Conservation (phyloP, 306 rosid genomes). For the Bauhinia variegata region DNA sequence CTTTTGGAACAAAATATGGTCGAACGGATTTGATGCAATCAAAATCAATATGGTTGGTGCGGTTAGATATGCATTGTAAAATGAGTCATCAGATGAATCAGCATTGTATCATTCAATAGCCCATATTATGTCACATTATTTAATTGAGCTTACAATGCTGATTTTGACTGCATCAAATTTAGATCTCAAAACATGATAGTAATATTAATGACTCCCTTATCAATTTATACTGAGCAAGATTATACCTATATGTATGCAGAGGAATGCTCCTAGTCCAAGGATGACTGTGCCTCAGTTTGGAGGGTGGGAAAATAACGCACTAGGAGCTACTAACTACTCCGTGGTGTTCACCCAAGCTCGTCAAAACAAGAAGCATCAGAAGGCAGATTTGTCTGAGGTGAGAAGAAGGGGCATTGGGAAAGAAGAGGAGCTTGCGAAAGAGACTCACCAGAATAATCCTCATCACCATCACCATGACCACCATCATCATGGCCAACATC, state of each 20-base stretch:
- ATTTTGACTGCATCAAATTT: too few species aligned
- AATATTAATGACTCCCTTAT: neutral
- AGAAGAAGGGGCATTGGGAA: conserved; percentile 54
- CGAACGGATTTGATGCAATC: too few species aligned
- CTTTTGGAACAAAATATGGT: conserved; percentile 1
- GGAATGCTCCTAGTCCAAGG: conserved; percentile 40
- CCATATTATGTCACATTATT: too few species aligned
- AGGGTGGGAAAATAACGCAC: conserved; percentile 68
- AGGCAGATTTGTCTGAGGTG: conserved; percentile 51
- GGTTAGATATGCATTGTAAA: too few species aligned
- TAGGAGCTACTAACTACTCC: conserved; percentile 64
- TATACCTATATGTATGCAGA: conserved; percentile 41
- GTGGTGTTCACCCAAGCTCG: conserved; percentile 76
- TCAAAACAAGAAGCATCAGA: conserved; percentile 61
- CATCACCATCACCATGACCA: neutral
- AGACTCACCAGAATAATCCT: neutral
- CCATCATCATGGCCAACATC: neutral
- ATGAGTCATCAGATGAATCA: too few species aligned
- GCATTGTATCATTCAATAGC: too few species aligned
- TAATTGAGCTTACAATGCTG: too few species aligned
- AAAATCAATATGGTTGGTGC: too few species aligned
- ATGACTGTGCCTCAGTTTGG: conserved; percentile 88
- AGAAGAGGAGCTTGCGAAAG: conserved; percentile 38
- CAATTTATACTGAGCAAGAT: conserved; percentile 9
- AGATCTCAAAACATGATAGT: neutral